These are phyloP conservation scores for Epichloe festucae DNA, from an alignment of 2,329 filamentous ascomycete species.

Conservation along the genomic window DNA sequence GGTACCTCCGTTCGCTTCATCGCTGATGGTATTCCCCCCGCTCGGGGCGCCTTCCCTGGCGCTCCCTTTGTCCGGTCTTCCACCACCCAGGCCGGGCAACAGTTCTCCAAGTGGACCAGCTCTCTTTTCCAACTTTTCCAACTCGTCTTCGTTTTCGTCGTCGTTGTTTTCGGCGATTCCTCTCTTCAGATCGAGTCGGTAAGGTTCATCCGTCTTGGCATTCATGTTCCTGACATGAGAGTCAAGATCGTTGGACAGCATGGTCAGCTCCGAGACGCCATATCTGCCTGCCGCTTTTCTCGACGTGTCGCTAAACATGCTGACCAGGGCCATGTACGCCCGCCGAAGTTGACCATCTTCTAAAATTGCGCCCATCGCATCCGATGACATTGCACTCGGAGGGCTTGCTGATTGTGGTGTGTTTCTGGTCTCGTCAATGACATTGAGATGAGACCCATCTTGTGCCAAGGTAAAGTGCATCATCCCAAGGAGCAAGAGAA, in stretches of 20 bases:
- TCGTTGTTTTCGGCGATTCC: background rate
- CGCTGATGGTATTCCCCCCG: background rate
- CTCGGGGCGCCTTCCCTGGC: too few species aligned
- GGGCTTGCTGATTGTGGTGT: background rate
- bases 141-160: background rate
- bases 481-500: background rate
- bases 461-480: background rate
- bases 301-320: slow-evolving; percentile 9
- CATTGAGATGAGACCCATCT: too few species aligned
- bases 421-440: background rate
- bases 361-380: background rate
- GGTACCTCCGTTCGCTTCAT: background rate
- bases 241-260: slow-evolving; percentile 7
- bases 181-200: slow-evolving; percentile 4
- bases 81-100: too few species aligned
- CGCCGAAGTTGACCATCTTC: slow-evolving; percentile 5
- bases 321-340: slow-evolving; percentile 8
- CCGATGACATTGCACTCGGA: background rate
- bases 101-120: background rate
- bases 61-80: too few species aligned
- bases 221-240: slow-evolving; percentile 6
- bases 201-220: slow-evolving; percentile 4
- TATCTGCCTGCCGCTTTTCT: slow-evolving; percentile 4
- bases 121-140: slow-evolving; percentile 1
- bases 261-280: slow-evolving; percentile 5